These are phyloP conservation scores for Pulveroboletus frians DNA, from an alignment of 768 basidiomycete species.

Conservation along the genomic window DNA sequence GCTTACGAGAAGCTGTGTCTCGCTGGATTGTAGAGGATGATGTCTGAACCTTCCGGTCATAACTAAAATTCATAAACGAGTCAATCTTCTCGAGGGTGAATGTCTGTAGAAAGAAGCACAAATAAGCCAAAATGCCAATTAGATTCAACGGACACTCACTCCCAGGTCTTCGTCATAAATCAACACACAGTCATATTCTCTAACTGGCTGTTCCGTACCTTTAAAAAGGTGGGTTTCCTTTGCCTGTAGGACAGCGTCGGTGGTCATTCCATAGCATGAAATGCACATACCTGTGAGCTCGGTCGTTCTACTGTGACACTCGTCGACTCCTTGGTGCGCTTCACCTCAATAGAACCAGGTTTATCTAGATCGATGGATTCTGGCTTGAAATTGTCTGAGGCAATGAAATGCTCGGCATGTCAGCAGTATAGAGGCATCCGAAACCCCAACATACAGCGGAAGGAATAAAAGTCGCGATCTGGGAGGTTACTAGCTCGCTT, in stretches of 20 bases:
- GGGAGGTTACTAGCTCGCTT: conserved; percentile 42
- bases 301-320: conserved; percentile 60
- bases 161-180: conserved; percentile 74
- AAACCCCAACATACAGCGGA: conserved; percentile 54
- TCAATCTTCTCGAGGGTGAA: conserved; percentile 76
- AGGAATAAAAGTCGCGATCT: conserved; percentile 69
- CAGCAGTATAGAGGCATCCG: not conserved
- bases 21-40: conserved; percentile 15
- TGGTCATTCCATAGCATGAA: not conserved
- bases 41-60: conserved; percentile 41
- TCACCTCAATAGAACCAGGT: conserved; percentile 62
- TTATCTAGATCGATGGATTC: conserved; percentile 60
- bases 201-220: conserved; percentile 54
- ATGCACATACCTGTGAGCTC: conserved; percentile 49
- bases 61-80: conserved; percentile 51
- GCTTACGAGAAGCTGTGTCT: conserved; percentile 24
- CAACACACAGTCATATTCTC: conserved; percentile 71
- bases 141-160: conserved; percentile 36
- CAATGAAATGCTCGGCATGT: not conserved
- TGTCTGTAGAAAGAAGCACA: conserved; percentile 39
- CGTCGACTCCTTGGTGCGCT: conserved; percentile 46
- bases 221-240: conserved; percentile 52
- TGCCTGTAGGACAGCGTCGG: conserved; percentile 30
- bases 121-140: conserved; percentile 3
- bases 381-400: conserved; percentile 71